Percentiles rank a stretch among this genome's conserved stretches.
Conservation (phyloP, 2,329 filamentous ascomycete species). For the Ceratocystis eucalypticola region DNA sequence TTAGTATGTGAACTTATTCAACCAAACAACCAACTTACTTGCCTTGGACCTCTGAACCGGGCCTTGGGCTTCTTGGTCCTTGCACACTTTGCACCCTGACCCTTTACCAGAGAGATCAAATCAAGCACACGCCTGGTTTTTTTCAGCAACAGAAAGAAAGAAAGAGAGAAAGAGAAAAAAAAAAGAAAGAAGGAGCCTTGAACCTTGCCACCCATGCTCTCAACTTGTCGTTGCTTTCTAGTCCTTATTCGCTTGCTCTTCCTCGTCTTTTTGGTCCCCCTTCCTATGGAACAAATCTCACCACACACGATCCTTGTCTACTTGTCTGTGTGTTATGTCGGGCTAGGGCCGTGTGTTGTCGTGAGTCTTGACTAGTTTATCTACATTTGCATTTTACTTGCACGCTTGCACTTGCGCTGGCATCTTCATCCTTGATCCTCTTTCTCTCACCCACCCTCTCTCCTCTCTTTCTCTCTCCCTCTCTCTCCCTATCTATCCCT, state of each 20-base stretch:
- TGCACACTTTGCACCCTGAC: conserved; percentile 7
- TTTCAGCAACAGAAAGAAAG: not conserved
- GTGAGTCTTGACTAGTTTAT: not conserved
- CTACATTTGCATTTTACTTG: conserved; percentile 9
- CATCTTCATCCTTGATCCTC: conserved; percentile 11
- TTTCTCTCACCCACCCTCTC: not conserved
- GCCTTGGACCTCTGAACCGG: not conserved
- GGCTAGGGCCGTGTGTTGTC: conserved; percentile 5
- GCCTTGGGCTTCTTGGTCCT: conserved; percentile 2
- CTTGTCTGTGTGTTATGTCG: conserved; percentile 7
- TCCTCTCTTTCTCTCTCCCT: conserved; percentile 1
- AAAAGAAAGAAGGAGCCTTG: not conserved
- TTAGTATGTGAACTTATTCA: not conserved
- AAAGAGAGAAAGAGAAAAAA: too few species aligned
- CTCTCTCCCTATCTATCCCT: conserved; percentile 6
- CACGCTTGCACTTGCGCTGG: not conserved
- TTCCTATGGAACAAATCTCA: conserved; percentile 10
- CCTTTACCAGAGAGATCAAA: conserved; percentile 1
- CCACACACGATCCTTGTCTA: conserved; percentile 2
- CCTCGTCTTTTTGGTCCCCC: conserved; percentile 1
- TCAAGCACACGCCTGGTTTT: conserved; percentile 4
- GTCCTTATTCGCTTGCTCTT: not conserved
- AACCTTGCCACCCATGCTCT: conserved; percentile 5
- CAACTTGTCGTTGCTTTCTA: conserved; percentile 4
- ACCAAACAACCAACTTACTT: not conserved